These are phyloP conservation scores for Plectosphaerella sp. DNA, from an alignment of 2,329 filamentous ascomycete genomes.

Conservation along the genomic window DNA sequence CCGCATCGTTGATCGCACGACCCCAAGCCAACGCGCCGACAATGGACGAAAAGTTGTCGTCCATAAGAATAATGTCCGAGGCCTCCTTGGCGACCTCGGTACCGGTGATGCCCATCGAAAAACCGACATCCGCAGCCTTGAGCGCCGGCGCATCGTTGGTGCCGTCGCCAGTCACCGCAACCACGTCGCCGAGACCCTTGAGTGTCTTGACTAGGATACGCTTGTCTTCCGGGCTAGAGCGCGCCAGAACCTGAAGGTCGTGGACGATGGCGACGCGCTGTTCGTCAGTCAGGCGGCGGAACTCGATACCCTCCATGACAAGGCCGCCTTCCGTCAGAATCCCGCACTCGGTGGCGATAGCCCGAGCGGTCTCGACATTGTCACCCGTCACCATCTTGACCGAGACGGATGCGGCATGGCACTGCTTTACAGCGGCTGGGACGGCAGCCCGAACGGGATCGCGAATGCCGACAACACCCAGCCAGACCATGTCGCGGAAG, in stretches of 20 bases:
- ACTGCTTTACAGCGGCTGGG: constrained; percentile 11
- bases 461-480: constrained; percentile 28
- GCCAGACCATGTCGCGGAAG: constrained; percentile 28
- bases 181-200: constrained; percentile 61
- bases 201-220: constrained; percentile 59
- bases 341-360: constrained; percentile 42
- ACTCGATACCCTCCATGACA: constrained; percentile 57
- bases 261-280: constrained; percentile 46
- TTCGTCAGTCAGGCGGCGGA: constrained; percentile 45
- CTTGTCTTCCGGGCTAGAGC: constrained; percentile 68
- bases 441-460: constrained; percentile 13
- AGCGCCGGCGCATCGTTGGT: constrained; percentile 64
- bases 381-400: constrained; percentile 49
- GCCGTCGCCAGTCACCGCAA: constrained; percentile 63
- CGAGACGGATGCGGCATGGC: constrained; percentile 8
- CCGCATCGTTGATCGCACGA: constrained; percentile 58
- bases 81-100: constrained; percentile 62
- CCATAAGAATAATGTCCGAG: constrained; percentile 58
- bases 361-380: constrained; percentile 44
- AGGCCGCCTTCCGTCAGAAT: constrained; percentile 56
- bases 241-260: constrained; percentile 55
- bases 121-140: constrained; percentile 64
- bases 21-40: constrained; percentile 60
- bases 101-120: constrained; percentile 64
- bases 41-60: constrained; percentile 59